Percentiles rank a stretch among this genome's conserved stretches.
Evolutionary conservation across 1,284 basidiomycete species (phyloP).

Genomic region (Amylostereum areolatum): DNA sequence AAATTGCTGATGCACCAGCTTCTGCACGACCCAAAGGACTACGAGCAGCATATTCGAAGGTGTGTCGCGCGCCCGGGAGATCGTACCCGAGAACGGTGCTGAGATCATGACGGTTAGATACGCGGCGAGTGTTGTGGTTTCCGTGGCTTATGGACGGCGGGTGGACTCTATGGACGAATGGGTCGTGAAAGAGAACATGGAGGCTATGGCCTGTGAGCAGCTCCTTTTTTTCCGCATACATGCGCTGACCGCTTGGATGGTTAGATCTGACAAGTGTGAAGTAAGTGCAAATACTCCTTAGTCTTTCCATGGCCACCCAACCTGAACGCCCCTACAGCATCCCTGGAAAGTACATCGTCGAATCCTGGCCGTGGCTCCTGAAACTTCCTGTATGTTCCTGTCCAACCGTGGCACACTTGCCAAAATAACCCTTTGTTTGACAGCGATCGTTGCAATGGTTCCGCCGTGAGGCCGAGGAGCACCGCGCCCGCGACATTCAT

Average conservation of each 20-base stretch:
- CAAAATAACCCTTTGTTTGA: neutral
- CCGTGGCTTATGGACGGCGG: slow-evolving; percentile 40
- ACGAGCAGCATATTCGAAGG: slow-evolving; percentile 39
- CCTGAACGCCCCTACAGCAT: slow-evolving; percentile 27
- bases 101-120: slow-evolving; percentile 21
- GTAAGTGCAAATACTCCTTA: slow-evolving; percentile 11
- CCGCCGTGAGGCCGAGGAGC: slow-evolving; percentile 33
- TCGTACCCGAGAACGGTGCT: neutral
- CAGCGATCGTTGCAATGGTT: slow-evolving; percentile 38
- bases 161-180: slow-evolving; percentile 40
- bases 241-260: slow-evolving; percentile 29
- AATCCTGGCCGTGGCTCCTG: slow-evolving; percentile 43
- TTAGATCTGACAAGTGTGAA: slow-evolving; percentile 26
- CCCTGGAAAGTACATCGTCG: slow-evolving; percentile 47
- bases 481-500: slow-evolving; percentile 34
- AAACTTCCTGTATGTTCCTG: slow-evolving; percentile 31
- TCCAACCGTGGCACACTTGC: neutral
- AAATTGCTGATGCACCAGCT: slow-evolving; percentile 39
- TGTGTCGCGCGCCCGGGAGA: slow-evolving; percentile 10
- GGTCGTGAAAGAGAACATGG: slow-evolving; percentile 39
- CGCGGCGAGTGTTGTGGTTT: slow-evolving; percentile 41
- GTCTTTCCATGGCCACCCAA: neutral
- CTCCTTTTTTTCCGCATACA: neutral
- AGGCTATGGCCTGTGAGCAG: slow-evolving; percentile 36
- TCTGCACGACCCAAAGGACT: slow-evolving; percentile 31